A percentile compares a stretch with the other conserved stretches of the same genome.
phyloP scores from a whole-genome alignment of 169 alveolate genomes.

The Eimeria acervulina region DNA sequence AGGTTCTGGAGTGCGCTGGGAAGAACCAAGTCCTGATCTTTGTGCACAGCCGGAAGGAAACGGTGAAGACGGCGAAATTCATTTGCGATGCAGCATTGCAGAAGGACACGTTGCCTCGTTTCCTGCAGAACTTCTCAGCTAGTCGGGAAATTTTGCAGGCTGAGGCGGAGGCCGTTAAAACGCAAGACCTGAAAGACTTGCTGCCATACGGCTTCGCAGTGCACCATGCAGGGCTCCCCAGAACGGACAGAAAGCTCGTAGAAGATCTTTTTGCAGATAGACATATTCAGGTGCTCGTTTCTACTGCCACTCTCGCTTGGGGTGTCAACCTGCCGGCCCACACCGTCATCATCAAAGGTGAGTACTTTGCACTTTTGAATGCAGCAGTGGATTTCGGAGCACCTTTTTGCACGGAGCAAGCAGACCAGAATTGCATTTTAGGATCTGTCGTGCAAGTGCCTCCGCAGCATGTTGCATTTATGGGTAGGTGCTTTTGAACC shows the following conservation, averaged over 20 bases:
- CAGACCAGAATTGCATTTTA: not conserved
- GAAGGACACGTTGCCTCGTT: slow-evolving; percentile 91
- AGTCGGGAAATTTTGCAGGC: slow-evolving; percentile 95
- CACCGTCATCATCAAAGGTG: slow-evolving; percentile 97
- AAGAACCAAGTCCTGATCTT: slow-evolving; percentile 97
- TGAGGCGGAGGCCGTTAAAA: slow-evolving; percentile 93
- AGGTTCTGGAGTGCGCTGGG: slow-evolving; percentile 92
- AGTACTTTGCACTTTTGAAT: not conserved
- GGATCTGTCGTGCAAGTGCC: not conserved
- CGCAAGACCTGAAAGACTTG: slow-evolving; percentile 96
- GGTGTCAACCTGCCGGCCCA: slow-evolving; percentile 99
- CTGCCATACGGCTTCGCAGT: slow-evolving; percentile 99
- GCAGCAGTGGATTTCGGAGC: not conserved
- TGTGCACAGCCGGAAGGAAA: slow-evolving; percentile 99
- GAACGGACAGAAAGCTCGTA: slow-evolving; percentile 98
- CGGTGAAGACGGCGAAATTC: slow-evolving; percentile 97
- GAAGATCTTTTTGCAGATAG: slow-evolving; percentile 99
- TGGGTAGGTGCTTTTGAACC: not conserved
- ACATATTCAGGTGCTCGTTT: slow-evolving; percentile 95
- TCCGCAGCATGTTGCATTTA: not conserved
- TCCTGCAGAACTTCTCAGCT: slow-evolving; percentile 94
- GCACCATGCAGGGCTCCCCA: slow-evolving; percentile 99
- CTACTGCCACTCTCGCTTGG: slow-evolving; percentile 99
- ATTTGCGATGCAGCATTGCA: slow-evolving; percentile 95
- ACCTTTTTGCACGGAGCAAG: not conserved